Conservation (phyloP, 139 green algal genomes). For the Chlorella sp. region DNA sequence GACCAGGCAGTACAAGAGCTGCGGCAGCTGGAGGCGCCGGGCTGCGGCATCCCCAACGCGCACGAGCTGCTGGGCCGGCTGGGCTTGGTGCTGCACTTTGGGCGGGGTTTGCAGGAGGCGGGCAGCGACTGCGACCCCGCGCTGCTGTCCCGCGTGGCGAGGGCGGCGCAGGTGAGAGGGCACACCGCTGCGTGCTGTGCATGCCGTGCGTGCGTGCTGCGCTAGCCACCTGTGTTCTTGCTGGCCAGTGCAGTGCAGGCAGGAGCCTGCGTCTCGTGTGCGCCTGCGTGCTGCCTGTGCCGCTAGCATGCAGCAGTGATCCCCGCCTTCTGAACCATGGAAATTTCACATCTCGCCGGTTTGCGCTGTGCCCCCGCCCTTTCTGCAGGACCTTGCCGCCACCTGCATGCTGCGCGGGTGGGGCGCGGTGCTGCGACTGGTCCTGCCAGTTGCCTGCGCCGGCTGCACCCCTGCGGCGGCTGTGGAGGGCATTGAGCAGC, state of each 20-base stretch:
- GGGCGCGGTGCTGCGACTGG: conserved; percentile 16
- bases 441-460: conserved; percentile 8
- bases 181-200: neutral
- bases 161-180: conserved; percentile 10
- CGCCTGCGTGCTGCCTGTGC: neutral
- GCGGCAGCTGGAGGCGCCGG: conserved; percentile 28
- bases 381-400: conserved; percentile 30
- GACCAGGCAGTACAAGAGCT: conserved; percentile 45
- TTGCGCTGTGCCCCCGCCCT: neutral
- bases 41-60: neutral
- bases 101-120: neutral
- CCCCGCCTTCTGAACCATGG: neutral
- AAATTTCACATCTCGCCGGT: neutral
- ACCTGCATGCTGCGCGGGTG: conserved; percentile 23
- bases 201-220: neutral
- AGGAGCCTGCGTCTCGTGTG: neutral
- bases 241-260: neutral
- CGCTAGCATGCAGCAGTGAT: neutral
- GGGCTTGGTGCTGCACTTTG: conserved; percentile 26
- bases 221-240: neutral
- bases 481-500: neutral
- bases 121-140: neutral
- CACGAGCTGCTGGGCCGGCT: conserved; percentile 23
- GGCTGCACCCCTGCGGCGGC: neutral
- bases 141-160: neutral